Base-by-base conservation (phyloP, 2,329 filamentous ascomycete species). In the Claviceps maximensis region DNA sequence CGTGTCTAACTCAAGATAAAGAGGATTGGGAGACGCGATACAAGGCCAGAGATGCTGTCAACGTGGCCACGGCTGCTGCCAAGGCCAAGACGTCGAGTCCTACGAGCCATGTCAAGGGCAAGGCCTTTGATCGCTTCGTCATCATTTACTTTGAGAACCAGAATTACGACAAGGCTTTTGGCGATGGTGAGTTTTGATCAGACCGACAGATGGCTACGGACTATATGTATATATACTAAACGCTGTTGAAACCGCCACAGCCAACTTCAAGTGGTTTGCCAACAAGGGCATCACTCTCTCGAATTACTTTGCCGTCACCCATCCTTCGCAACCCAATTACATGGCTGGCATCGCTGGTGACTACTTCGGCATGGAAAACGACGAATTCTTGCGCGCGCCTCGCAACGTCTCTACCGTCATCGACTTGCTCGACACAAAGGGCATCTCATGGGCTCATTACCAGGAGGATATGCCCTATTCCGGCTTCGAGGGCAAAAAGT, bases 131-230 rank as follows among this genome's bases (percentile, higher is more conserved):
- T 63, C 80, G 86, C 17, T 78, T 87, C 56, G 80, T 81, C 53
- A 78, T 82, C 54, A 81, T 90, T 66, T 90, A 84, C 82, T 75
- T 89, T 48, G 87, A 90, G 71, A 90, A 90, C 65, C 86, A 82
- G 49, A 76, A 83, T 66, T 89, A 78, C 58, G 75, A 79, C 51
- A 77, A 82, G 61, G 80, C 85, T 2, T 71, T 72, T 40, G 77
- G 74, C 17, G 84, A 89, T 64, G 74, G 77, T 79, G 62, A 62
- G 76, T 15, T 27, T 10, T 31, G 19, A 41, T 21, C 19, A 29
- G 12, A 4, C n/a, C 36, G n/a, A 40, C 5, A 13, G 6, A 13
- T 40, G 36, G 36, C 6, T 17, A 40, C n/a, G 15, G 36, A 17
- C 5, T n/a, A 7, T n/a, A n/a, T n/a, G n/a, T n/a, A n/a, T n/a